Conservation (phyloP, 441 rosid species). For the Pelargonium citronellum region DNA sequence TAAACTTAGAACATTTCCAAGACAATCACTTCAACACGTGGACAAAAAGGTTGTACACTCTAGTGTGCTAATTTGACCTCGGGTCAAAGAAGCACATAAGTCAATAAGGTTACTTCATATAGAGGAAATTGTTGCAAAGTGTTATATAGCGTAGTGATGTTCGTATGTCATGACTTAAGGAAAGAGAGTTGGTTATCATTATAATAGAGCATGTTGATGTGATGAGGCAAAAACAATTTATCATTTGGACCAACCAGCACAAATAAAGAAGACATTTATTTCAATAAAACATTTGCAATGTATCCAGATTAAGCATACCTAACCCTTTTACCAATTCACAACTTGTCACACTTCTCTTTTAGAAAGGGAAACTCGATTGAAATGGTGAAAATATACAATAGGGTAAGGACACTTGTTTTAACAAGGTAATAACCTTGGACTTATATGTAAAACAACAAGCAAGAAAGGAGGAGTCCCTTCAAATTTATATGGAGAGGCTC, state of each 20-base stretch:
- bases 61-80: too few relatives aligned
- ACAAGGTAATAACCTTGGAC: background rate
- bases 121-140: too few relatives aligned
- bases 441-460: background rate
- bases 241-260: background rate
- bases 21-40: too few relatives aligned
- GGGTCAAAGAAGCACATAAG: too few relatives aligned
- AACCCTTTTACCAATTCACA: background rate
- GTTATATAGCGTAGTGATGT: too few relatives aligned
- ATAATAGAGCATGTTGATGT: background rate
- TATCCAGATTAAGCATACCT: background rate
- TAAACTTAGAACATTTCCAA: too few relatives aligned
- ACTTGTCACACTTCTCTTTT: background rate
- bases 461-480: background rate
- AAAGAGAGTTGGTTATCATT: background rate
- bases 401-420: background rate
- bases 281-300: background rate
- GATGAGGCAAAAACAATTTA: background rate
- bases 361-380: background rate
- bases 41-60: too few relatives aligned
- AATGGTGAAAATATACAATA: background rate
- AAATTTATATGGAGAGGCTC: background rate
- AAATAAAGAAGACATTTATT: background rate
- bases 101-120: too few relatives aligned
- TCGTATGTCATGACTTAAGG: too few relatives aligned